These are phyloP conservation scores for Epichloe amarillans DNA, from an alignment of 2,329 filamentous ascomycete species.

Conservation along the genomic window DNA sequence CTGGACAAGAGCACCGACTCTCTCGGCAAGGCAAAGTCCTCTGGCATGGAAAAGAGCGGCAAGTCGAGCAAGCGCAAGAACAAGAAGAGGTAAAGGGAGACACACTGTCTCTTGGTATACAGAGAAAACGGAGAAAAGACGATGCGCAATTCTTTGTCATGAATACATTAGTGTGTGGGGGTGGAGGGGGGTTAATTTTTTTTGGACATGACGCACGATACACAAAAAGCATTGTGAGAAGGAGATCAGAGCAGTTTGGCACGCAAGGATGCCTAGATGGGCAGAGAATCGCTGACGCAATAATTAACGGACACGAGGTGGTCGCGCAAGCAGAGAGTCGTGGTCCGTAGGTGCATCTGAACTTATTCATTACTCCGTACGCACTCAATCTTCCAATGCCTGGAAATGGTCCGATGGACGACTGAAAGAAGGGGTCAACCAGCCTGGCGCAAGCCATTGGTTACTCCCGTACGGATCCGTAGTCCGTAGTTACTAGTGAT, in stretches of 20 bases:
- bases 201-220: conserved; percentile 1
- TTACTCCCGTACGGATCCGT: too few relatives aligned
- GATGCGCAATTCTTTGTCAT: neutral
- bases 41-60: conserved; percentile 29
- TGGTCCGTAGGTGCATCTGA: too few relatives aligned
- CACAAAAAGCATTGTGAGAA: neutral
- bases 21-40: conserved; percentile 36
- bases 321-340: neutral
- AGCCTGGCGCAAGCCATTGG: too few relatives aligned
- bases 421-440: too few relatives aligned
- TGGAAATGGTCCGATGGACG: too few relatives aligned
- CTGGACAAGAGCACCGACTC: conserved; percentile 48
- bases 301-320: neutral
- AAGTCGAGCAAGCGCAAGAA: conserved; percentile 8
- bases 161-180: neutral
- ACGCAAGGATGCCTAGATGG: neutral
- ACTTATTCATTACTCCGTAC: too few relatives aligned
- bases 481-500: too few relatives aligned
- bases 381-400: too few relatives aligned
- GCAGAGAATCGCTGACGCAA: neutral
- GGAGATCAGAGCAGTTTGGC: neutral
- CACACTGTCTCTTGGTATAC: neutral
- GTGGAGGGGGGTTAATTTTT: neutral
- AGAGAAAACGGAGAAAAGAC: neutral
- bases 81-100: conserved; percentile 4